These are phyloP conservation scores for Catenaria anguillulae DNA, from an alignment of 371 early-diverging fungal species.

Conservation along the genomic window DNA sequence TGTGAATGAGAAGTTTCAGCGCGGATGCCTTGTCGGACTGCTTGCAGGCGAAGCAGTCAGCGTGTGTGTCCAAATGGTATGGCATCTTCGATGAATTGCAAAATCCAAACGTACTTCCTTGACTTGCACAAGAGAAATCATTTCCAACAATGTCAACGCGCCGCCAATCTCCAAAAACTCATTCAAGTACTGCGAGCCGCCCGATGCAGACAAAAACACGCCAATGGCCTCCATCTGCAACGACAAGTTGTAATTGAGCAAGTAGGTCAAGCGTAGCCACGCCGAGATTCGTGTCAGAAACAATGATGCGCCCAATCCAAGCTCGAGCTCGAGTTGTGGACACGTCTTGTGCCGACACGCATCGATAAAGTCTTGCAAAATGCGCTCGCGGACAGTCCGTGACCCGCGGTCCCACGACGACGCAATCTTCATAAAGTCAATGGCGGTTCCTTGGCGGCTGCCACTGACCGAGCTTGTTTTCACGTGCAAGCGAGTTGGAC, in stretches of 20 bases:
- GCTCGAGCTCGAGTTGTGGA: slow-evolving; percentile 36
- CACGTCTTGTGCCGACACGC: slow-evolving; percentile 30
- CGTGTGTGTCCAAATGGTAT: too few species aligned
- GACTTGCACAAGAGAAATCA: slow-evolving; percentile 27
- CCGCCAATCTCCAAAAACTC: slow-evolving; percentile 45
- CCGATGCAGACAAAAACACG: slow-evolving; percentile 32
- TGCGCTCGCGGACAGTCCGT: slow-evolving; percentile 23
- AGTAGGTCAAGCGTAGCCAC: slow-evolving; percentile 35
- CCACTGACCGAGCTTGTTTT: too few species aligned
- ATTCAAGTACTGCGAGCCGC: slow-evolving; percentile 30
- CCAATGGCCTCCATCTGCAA: slow-evolving; percentile 31
- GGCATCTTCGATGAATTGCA: too few species aligned
- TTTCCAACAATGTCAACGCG: slow-evolving; percentile 33
- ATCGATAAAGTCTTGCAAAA: slow-evolving; percentile 31
- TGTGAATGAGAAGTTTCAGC: slow-evolving; percentile 22
- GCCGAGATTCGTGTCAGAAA: slow-evolving; percentile 36
- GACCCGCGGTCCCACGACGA: slow-evolving; percentile 3
- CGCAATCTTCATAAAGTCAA: neutral
- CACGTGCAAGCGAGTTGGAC: too few species aligned
- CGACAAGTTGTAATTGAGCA: slow-evolving; percentile 26
- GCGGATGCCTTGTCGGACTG: slow-evolving; percentile 38
- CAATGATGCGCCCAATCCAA: slow-evolving; percentile 34
- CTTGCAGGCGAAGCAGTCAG: too few species aligned
- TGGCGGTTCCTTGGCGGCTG: neutral
- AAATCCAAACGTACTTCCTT: slow-evolving; percentile 23